These are phyloP conservation scores for Zoysia matrella DNA, from an alignment of 202 grass and related monocot genomes.

Conservation along the genomic window DNA sequence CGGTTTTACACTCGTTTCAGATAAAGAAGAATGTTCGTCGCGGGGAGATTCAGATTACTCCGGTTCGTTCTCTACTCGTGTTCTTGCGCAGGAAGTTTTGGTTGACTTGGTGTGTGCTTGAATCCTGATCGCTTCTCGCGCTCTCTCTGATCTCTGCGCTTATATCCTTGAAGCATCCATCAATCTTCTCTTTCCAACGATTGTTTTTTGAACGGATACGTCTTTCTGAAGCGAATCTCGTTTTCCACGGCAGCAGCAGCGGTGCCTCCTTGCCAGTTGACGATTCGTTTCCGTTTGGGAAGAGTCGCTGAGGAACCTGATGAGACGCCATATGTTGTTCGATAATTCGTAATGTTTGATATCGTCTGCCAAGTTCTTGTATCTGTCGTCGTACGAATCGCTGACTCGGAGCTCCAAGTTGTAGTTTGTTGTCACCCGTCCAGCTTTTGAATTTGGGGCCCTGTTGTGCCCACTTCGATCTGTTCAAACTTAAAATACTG, in stretches of 20 bases:
- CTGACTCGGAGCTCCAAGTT: background rate
- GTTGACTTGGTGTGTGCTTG: background rate
- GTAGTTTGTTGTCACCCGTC: too few relatives aligned
- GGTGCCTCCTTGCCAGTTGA: background rate
- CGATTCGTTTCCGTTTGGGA: background rate
- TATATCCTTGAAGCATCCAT: background rate
- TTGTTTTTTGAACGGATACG: background rate
- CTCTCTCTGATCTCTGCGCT: too few relatives aligned
- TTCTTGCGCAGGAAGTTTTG: slow-evolving; percentile 8
- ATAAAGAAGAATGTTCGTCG: too few relatives aligned
- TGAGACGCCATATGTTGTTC: background rate
- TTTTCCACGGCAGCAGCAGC: background rate
- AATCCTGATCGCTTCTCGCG: too few relatives aligned
- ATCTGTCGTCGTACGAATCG: background rate
- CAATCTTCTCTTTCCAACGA: background rate
- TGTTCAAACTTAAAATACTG: too few relatives aligned
- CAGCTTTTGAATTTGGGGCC: too few relatives aligned
- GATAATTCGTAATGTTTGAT: background rate
- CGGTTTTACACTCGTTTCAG: too few relatives aligned
- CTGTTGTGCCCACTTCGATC: too few relatives aligned
- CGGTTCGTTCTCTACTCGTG: background rate
- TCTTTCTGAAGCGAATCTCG: background rate
- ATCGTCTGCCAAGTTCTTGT: background rate
- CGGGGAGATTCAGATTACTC: background rate
- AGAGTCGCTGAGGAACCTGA: background rate